phyloP scores from a whole-genome alignment of 345 rosid genomes.

The Carallia pectinifolia region DNA sequence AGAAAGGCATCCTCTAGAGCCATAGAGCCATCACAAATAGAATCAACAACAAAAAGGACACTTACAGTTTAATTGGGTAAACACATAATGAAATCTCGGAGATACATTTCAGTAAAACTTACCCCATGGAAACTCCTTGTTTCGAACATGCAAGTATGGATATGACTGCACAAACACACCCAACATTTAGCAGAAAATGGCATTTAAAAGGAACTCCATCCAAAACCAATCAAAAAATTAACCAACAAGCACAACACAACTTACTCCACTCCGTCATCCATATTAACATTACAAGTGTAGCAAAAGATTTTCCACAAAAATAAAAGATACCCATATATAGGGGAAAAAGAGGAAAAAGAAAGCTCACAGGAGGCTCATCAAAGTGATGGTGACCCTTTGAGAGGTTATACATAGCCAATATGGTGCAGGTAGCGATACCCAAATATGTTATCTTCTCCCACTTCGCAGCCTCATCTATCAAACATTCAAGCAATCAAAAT shows the following conservation, averaged over 20 bases:
- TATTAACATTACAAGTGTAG: not conserved
- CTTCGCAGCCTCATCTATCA: constrained; percentile 68
- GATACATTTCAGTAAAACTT: constrained; percentile 17
- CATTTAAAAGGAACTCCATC: not conserved
- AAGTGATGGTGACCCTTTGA: constrained; percentile 88
- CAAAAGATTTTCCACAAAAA: not conserved
- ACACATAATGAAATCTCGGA: not conserved
- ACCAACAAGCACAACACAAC: not conserved
- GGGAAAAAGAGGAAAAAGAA: not conserved
- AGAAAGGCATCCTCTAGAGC: not conserved
- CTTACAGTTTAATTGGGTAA: not conserved
- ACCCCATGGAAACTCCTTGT: constrained; percentile 99
- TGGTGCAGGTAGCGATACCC: constrained; percentile 64
- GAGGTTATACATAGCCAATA: constrained; percentile 46
- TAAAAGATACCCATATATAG: not conserved
- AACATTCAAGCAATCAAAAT: not conserved
- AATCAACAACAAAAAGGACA: not conserved
- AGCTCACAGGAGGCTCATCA: constrained; percentile 87
- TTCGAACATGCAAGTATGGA: constrained; percentile 87
- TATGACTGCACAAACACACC: constrained; percentile 51
- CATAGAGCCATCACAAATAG: not conserved
- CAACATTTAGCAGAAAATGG: not conserved
- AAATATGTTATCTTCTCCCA: constrained; percentile 92
- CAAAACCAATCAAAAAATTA: not conserved
- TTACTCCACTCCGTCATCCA: not conserved